These are phyloP conservation scores for Verticillium albo-atrum DNA, from an alignment of 2,329 filamentous ascomycete genomes.

Conservation along the genomic window DNA sequence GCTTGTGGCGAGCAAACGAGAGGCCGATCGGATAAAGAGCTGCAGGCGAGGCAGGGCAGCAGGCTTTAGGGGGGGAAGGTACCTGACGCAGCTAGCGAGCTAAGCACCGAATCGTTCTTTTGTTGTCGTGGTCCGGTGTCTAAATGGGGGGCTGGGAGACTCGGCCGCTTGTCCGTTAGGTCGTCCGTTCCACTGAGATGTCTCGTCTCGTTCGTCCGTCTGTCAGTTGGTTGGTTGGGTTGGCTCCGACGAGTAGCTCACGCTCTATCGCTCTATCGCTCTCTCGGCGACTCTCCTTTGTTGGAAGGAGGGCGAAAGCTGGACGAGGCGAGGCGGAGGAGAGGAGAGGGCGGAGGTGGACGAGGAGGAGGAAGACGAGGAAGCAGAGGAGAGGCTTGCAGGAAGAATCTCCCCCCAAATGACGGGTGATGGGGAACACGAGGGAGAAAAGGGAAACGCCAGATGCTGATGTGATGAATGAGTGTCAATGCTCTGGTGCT, in stretches of 20 bases:
- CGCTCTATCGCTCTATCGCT: not conserved
- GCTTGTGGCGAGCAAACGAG: not conserved
- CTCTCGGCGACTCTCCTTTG: not conserved
- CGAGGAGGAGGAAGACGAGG: not conserved
- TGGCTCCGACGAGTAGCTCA: not conserved
- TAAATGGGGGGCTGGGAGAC: not conserved
- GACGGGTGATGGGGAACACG: not conserved
- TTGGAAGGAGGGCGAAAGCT: conserved; percentile 9
- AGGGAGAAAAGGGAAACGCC: not conserved
- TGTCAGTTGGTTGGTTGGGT: not conserved
- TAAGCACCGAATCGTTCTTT: not conserved
- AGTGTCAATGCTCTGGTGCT: not conserved
- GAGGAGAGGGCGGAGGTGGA: conserved; percentile 19
- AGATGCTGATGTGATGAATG: not conserved
- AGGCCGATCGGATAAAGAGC: not conserved
- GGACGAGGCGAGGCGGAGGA: conserved; percentile 8
- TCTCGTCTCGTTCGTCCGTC: not conserved
- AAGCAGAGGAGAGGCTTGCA: not conserved
- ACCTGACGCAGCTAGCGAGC: not conserved
- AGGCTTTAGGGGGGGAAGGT: not conserved
- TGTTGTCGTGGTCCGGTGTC: not conserved
- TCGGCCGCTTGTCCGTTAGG: not conserved
- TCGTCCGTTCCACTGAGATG: not conserved
- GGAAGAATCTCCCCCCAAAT: not conserved
- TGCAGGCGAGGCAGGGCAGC: not conserved